Evolutionary conservation across 1,139 yeast species (phyloP), one percentile per base, ranked within the genome.

Genomic region (Maudiozyma humilis): DNA sequence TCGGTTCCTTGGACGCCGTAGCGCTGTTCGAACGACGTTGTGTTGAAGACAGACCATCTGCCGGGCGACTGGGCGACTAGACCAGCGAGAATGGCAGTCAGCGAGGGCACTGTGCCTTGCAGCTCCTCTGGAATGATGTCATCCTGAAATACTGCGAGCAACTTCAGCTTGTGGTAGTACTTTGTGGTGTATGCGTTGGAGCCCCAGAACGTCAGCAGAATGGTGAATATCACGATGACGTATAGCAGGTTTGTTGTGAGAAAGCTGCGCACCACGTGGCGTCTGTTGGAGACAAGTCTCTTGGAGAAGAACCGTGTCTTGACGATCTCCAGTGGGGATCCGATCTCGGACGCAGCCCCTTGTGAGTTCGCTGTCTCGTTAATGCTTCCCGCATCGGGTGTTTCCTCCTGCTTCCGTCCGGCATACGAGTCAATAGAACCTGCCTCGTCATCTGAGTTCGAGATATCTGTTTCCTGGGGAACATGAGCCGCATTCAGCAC

Each of bases 1-100:
- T 67, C 67, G 41, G 62, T 57, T 44, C 42, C 36, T 10, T 65
- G 52, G 0, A 55, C 53, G 4, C 76, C 74, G 41, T 56, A 51
- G 14, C 51, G 48, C 14, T 46, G 44, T 16, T 40, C 43, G 42
- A 57, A 53, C 13, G 48, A 38, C 2, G 57, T 37, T 10, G 56
- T 43, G 46, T 42, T 54, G 50, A 51, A 71, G 56, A 50, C 60
- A 56, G 36, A 62, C 60, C 52, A 63, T 6, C 52, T 49, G 10
- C 60, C 58, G 6, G 46, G 44, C 7, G 40, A 25, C 17, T 33
- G 6, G 5, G 32, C 20, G 2, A 47, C 19, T 36, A 47, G 27
- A 2, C 47, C 20, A 6, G n/a, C 23, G 10, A 44, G 12, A 2
- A 29, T 2, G 13, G 39, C 23, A 3, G 34, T 13, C 19, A 36